Percentiles rank a stretch among this genome's conserved stretches.
phyloP scores from a whole-genome alignment of 345 rosid species.

The Acer negundo region DNA sequence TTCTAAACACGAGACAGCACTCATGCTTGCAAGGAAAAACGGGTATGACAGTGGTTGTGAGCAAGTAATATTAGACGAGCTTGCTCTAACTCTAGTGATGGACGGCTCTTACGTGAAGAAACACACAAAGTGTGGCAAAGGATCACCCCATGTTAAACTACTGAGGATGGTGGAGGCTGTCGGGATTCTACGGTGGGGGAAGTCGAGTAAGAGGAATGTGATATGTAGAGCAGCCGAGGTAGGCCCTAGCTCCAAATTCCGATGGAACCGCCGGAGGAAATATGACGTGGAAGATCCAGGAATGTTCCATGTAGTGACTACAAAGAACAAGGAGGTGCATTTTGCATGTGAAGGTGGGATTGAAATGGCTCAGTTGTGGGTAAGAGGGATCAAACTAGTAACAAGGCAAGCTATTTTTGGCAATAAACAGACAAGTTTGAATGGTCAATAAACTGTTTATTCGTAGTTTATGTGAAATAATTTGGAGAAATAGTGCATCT shows the following conservation, averaged over 20 bases:
- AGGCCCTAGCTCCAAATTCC: constrained; percentile 46
- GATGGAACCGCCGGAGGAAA: constrained; percentile 54
- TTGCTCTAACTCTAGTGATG: constrained; percentile 52
- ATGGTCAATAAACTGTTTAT: neutral
- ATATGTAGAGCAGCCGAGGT: constrained; percentile 50
- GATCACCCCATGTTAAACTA: constrained; percentile 48
- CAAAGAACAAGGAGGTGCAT: constrained; percentile 64
- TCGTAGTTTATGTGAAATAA: neutral
- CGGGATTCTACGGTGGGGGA: constrained; percentile 62
- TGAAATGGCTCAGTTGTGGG: constrained; percentile 64
- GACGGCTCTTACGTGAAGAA: constrained; percentile 48
- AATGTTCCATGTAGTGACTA: constrained; percentile 53
- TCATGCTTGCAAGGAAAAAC: constrained; percentile 36
- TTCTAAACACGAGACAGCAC: constrained; percentile 54
- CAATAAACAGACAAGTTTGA: neutral
- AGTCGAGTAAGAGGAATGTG: constrained; percentile 54
- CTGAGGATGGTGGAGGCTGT: constrained; percentile 40
- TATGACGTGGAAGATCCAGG: constrained; percentile 45
- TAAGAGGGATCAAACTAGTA: constrained; percentile 58
- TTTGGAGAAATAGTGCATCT: neutral
- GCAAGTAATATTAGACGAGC: constrained; percentile 46
- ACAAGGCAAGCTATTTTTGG: constrained; percentile 50
- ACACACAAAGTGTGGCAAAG: constrained; percentile 62
- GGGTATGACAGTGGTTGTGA: constrained; percentile 27
- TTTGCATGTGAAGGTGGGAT: constrained; percentile 60